Percentiles rank a stretch among this genome's conserved stretches.
Evolutionary conservation across 805 yeast genomes (phyloP).

Genomic region (Saturnispora quitensis): DNA sequence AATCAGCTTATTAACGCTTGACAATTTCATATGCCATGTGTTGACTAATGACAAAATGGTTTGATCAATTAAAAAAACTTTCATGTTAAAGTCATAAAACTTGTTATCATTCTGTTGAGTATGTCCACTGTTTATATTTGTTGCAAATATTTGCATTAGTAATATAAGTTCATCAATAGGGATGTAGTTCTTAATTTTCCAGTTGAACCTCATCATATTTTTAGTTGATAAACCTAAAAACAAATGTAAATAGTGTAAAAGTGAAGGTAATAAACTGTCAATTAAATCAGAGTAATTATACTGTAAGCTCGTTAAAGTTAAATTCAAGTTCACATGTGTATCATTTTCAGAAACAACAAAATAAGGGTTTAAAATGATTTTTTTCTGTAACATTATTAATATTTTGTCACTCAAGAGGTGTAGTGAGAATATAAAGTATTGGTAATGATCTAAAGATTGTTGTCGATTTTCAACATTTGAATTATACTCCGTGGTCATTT

Average conservation of each 20-base stretch:
- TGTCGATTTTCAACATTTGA: slow-evolving; percentile 14
- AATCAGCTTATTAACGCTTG: slow-evolving; percentile 19
- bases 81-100: slow-evolving; percentile 22
- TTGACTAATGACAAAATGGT: slow-evolving; percentile 14
- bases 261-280: slow-evolving; percentile 46
- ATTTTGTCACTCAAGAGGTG: slow-evolving; percentile 51
- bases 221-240: slow-evolving; percentile 41
- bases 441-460: slow-evolving; percentile 25
- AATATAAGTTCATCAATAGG: slow-evolving; percentile 52
- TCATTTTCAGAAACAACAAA: slow-evolving; percentile 5
- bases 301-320: slow-evolving; percentile 8
- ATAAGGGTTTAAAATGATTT: slow-evolving; percentile 24
- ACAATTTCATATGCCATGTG: slow-evolving; percentile 20
- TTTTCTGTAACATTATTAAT: slow-evolving; percentile 32
- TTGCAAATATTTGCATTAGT: slow-evolving; percentile 41
- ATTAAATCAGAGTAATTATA: slow-evolving; percentile 45
- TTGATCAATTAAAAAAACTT: slow-evolving; percentile 21
- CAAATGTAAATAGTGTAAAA: slow-evolving; percentile 47
- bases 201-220: slow-evolving; percentile 33
- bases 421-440: slow-evolving; percentile 16
- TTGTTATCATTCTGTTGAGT: slow-evolving; percentile 13
- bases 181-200: slow-evolving; percentile 53
- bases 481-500: slow-evolving; percentile 24
- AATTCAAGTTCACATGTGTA: slow-evolving; percentile 12
- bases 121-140: slow-evolving; percentile 37